Percentiles rank a stretch among this genome's conserved stretches.
Evolutionary conservation across 106 monocot genomes (phyloP).

Genomic region (Dactylorhiza incarnata): DNA sequence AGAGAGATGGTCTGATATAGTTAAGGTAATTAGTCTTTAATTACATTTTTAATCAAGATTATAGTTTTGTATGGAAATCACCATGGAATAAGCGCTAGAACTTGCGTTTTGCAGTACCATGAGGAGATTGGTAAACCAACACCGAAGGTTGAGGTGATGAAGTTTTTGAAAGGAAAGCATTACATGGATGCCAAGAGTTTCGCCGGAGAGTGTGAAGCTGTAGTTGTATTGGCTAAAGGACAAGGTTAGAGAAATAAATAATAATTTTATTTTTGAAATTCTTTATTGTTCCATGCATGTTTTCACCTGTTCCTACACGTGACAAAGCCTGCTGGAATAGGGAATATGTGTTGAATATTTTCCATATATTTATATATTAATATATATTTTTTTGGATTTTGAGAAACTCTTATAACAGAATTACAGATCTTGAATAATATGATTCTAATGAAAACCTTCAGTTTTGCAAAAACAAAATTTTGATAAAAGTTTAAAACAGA

Average conservation of each 20-base stretch:
- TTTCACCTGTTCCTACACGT: too few relatives aligned
- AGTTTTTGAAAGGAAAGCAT: slow-evolving; percentile 51
- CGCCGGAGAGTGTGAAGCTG: slow-evolving; percentile 74
- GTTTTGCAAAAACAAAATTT: too few relatives aligned
- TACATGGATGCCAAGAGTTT: slow-evolving; percentile 80
- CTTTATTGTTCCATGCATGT: background rate
- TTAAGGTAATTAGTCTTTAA: slow-evolving; percentile 22
- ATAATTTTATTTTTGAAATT: background rate
- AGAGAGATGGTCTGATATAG: slow-evolving; percentile 50
- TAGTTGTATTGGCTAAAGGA: slow-evolving; percentile 85
- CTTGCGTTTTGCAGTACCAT: slow-evolving; percentile 28
- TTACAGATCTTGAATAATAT: too few relatives aligned
- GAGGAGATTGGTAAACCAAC: slow-evolving; percentile 76
- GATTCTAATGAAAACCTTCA: too few relatives aligned
- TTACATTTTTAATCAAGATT: background rate
- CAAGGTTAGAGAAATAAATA: slow-evolving; percentile 43
- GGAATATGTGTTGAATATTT: too few relatives aligned
- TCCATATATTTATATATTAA: too few relatives aligned
- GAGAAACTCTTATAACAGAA: too few relatives aligned
- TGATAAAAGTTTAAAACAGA: too few relatives aligned
- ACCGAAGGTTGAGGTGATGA: slow-evolving; percentile 84
- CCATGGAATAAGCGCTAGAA: background rate
- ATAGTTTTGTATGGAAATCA: background rate
- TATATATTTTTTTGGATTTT: too few relatives aligned
- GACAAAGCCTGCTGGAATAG: too few relatives aligned